Conservation (phyloP, 2,329 filamentous ascomycete species). For the Massarina eburnea region DNA sequence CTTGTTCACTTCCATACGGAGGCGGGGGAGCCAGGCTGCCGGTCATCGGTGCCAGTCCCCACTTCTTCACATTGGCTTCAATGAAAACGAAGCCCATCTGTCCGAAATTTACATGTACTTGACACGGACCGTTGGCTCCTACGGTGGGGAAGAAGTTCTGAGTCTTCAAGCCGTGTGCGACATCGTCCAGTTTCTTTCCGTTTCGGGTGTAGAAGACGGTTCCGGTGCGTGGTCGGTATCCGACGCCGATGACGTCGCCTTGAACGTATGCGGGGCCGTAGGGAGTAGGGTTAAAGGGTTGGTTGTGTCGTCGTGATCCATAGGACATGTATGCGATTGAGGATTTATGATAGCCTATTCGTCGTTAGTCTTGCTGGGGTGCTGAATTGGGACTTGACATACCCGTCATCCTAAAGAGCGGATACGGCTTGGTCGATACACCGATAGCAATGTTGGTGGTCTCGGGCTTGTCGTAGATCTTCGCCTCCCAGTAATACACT, state of each 20-base stretch:
- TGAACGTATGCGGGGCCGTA: constrained; percentile 87
- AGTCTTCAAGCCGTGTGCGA: constrained; percentile 86
- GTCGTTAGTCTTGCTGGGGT: constrained; percentile 13
- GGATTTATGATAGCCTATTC: constrained; percentile 81
- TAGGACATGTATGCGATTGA: constrained; percentile 90
- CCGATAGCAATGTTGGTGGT: constrained; percentile 84
- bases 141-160: constrained; percentile 98
- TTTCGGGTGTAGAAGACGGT: constrained; percentile 98
- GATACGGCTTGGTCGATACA: constrained; percentile 95
- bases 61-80: constrained; percentile 99
- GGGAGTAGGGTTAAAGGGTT: constrained; percentile 77
- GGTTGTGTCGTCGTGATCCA: constrained; percentile 85
- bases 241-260: constrained; percentile 93
- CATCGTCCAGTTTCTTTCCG: constrained; percentile 94
- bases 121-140: constrained; percentile 91
- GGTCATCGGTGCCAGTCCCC: constrained; percentile 94
- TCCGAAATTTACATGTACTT: constrained; percentile 95
- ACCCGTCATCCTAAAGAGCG: constrained; percentile 92
- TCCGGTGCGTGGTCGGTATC: constrained; percentile 90
- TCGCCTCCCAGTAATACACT: constrained; percentile 99
- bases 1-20: constrained; percentile 95
- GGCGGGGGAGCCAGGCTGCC: constrained; percentile 93
- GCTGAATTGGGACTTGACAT: constrained; percentile 35
- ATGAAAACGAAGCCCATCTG: constrained; percentile 99
- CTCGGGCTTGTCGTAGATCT: constrained; percentile 97